These are phyloP conservation scores for Saccharomyces kudriavzevii DNA, from an alignment of 805 yeast genomes.

Conservation along the genomic window DNA sequence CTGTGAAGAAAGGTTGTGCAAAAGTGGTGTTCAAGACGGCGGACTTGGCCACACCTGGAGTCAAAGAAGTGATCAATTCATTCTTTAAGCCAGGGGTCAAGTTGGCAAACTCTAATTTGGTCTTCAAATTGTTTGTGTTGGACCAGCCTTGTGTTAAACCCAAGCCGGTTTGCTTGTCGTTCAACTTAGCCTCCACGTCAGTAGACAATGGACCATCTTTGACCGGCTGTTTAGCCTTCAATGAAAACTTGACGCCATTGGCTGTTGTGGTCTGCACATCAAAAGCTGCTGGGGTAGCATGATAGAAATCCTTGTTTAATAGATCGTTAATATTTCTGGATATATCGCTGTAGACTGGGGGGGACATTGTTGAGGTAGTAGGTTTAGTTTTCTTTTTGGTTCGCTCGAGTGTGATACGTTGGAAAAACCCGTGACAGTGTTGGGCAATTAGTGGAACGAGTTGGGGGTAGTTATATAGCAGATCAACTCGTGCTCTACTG, in stretches of 20 bases:
- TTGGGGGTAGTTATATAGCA: not conserved
- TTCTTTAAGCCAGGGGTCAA: constrained; percentile 92
- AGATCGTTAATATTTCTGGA: constrained; percentile 88
- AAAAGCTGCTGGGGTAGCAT: constrained; percentile 75
- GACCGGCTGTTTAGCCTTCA: constrained; percentile 78
- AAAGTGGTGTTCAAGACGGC: constrained; percentile 82
- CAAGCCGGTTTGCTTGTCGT: constrained; percentile 87
- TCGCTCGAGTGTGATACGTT: not conserved
- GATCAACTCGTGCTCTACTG: not conserved
- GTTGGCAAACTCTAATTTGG: constrained; percentile 88
- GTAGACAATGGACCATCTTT: constrained; percentile 78
- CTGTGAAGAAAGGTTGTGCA: constrained; percentile 86
- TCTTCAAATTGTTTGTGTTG: constrained; percentile 71
- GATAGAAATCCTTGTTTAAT: constrained; percentile 87
- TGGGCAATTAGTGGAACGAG: not conserved
- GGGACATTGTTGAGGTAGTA: constrained; percentile 44
- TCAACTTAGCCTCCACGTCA: constrained; percentile 81
- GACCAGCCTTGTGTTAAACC: constrained; percentile 97
- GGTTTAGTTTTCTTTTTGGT: not conserved
- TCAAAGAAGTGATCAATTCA: constrained; percentile 77
- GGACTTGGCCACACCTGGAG: constrained; percentile 78
- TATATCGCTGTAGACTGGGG: constrained; percentile 88
- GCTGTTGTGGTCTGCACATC: constrained; percentile 92
- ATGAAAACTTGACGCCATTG: constrained; percentile 90
- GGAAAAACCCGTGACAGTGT: not conserved